Evolutionary conservation across 2,329 filamentous ascomycete species (phyloP).

Genomic region (Fusarium irregulare): DNA sequence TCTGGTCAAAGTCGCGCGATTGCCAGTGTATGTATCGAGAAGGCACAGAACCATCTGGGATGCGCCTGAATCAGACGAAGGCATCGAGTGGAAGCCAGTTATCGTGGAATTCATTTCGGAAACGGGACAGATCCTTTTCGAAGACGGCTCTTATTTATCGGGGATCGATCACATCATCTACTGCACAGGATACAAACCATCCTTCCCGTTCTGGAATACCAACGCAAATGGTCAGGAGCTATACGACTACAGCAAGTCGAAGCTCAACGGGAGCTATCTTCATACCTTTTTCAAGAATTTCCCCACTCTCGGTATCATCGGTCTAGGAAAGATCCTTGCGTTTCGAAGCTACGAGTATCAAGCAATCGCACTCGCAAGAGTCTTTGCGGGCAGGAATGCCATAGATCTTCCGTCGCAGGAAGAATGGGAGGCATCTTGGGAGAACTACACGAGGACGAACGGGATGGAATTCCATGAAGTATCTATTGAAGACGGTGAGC

Average conservation of each 20-base stretch:
- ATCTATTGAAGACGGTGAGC: not conserved
- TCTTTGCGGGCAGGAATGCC: not conserved
- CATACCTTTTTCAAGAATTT: not conserved
- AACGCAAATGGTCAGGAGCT: not conserved
- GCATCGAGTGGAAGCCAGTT: not conserved
- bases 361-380: not conserved
- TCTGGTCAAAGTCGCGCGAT: not conserved
- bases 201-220: not conserved
- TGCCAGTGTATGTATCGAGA: not conserved
- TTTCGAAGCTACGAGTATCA: constrained; percentile 7
- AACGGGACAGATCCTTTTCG: not conserved
- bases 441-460: fast-evolving
- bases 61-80: not conserved
- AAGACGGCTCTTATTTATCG: not conserved
- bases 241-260: not conserved
- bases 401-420: not conserved
- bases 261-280: not conserved
- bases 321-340: not conserved
- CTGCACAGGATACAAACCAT: not conserved
- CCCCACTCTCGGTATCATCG: not conserved
- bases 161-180: not conserved
- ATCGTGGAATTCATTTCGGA: not conserved
- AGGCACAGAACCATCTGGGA: not conserved
- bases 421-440: not conserved
- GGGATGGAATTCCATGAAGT: not conserved